Percentiles rank a stretch among this genome's conserved stretches.
Evolutionary conservation across 352 stramenopile species (phyloP).

Genomic region (Phytophthora syringae): DNA sequence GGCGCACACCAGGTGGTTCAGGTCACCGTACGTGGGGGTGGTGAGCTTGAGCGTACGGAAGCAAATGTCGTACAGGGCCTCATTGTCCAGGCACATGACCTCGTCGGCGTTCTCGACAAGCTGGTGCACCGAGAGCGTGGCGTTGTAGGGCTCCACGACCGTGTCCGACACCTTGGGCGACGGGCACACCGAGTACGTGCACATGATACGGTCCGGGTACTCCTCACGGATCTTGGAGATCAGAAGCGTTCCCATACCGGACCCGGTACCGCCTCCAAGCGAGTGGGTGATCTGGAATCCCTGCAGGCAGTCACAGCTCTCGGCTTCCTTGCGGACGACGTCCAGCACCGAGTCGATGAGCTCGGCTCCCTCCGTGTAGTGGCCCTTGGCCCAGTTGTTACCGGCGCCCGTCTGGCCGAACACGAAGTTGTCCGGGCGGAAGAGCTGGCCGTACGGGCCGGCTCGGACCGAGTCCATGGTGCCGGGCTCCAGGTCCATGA

Average conservation of each 20-base stretch:
- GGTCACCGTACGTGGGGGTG: slow-evolving; percentile 98
- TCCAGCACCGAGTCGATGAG: slow-evolving; percentile 99
- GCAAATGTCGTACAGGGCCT: slow-evolving; percentile 99
- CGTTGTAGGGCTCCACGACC: slow-evolving; percentile 99
- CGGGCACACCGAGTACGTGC: slow-evolving; percentile 99
- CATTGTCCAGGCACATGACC: slow-evolving; percentile 99
- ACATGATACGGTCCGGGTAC: slow-evolving; percentile 99
- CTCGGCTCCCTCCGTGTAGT: slow-evolving; percentile 99
- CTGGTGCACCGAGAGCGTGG: slow-evolving; percentile 99
- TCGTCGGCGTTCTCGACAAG: slow-evolving; percentile 99
- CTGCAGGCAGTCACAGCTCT: slow-evolving; percentile 98
- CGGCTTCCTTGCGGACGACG: slow-evolving; percentile 98
- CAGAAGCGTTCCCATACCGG: slow-evolving; percentile 98
- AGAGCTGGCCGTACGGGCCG: slow-evolving; percentile 96
- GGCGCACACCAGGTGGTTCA: slow-evolving; percentile 99
- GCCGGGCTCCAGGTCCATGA: slow-evolving; percentile 99
- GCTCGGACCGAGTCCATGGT: slow-evolving; percentile 99
- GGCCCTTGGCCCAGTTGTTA: slow-evolving; percentile 99
- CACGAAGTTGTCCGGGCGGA: slow-evolving; percentile 99
- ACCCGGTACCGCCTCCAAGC: slow-evolving; percentile 98
- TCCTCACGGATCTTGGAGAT: slow-evolving; percentile 99
- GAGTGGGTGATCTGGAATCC: slow-evolving; percentile 99
- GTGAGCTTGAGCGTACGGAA: slow-evolving; percentile 99
- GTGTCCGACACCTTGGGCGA: slow-evolving; percentile 99
- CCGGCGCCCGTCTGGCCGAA: slow-evolving; percentile 98